Evolutionary conservation across 805 yeast species (phyloP), one percentile per base, ranked within the genome.

Genomic region (Metschnikowia shivogae): DNA sequence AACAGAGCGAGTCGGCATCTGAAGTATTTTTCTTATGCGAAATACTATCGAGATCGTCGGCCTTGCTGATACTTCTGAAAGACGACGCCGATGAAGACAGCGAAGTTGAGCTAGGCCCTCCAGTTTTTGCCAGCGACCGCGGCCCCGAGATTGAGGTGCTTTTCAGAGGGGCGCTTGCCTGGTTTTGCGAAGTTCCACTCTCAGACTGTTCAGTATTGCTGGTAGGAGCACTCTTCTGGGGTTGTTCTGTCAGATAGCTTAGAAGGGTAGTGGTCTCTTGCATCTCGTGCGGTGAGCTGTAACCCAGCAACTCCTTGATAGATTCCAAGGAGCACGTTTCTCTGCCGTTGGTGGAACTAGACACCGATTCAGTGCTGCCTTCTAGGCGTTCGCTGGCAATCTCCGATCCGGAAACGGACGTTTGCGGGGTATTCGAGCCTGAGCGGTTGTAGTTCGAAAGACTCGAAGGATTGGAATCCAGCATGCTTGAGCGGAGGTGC

Each of bases 401-500:
- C 17, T 54, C 57, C 5, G 50, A 44, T 14, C 50, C 52, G n/a
- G 51, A 47, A 20, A 65, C 59, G 2, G 67, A 61, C 1, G 70
- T 64, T 13, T 62, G 62, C 3, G 70, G 69, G 3, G 70, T 65
- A 35, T 59, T 63, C 3, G 64, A 53, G 20, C 53, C 46, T 8
- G 64, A 54, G 20, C 61, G 49, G 43, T 50, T 57, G 39, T 54
- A 59, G 44, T 54, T 57, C n/a, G 59, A 55, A 10, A 58, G 31
- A 28, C 60, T 54, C 12, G 62, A 58, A 17, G 68, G 60, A 20
- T 51, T 50, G 9, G 57, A 54, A 42, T 58, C 52, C 46, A 45
- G 50, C 1, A 39, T 24, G 14, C 35, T 30, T 13, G 29, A 22
- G 24, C 45, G 47, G 12, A 37, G 41, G 26, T 31, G 17, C 8